These are phyloP conservation scores for Vigna trinervia DNA, from an alignment of 306 rosid species.

Conservation along the genomic window DNA sequence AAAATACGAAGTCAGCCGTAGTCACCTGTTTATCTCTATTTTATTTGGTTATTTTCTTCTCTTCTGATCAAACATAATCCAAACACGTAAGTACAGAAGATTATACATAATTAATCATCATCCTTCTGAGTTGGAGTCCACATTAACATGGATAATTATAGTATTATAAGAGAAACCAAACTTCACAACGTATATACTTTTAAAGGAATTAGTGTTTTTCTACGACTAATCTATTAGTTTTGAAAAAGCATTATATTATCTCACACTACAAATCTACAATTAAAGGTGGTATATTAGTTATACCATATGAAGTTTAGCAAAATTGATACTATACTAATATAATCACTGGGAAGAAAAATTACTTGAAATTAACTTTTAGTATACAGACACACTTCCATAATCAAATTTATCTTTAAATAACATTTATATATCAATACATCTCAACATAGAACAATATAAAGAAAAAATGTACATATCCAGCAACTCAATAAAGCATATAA, in stretches of 20 bases:
- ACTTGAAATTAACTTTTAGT: not conserved
- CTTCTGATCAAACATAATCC: not conserved
- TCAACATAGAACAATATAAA: conserved; percentile 2
- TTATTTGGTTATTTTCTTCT: not conserved
- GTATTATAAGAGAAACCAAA: not conserved
- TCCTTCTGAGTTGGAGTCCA: conserved; percentile 33
- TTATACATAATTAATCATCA: not conserved
- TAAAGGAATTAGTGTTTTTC: not conserved
- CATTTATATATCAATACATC: not conserved
- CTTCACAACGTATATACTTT: not conserved
- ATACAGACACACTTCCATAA: not conserved
- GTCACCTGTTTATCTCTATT: not conserved
- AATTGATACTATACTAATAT: not conserved
- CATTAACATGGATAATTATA: conserved; percentile 3
- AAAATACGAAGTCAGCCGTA: conserved; percentile 1
- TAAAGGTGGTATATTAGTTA: not conserved
- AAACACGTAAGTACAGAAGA: conserved; percentile 25
- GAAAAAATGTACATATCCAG: not conserved
- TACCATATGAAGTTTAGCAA: not conserved
- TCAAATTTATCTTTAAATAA: not conserved
- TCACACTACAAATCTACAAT: not conserved
- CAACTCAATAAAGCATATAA: too few relatives aligned
- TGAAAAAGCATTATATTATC: not conserved
- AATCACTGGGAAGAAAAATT: not conserved
- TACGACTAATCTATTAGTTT: not conserved